phyloP scores from a whole-genome alignment of 2,329 filamentous ascomycete genomes.

The Remersonia thermophila region DNA sequence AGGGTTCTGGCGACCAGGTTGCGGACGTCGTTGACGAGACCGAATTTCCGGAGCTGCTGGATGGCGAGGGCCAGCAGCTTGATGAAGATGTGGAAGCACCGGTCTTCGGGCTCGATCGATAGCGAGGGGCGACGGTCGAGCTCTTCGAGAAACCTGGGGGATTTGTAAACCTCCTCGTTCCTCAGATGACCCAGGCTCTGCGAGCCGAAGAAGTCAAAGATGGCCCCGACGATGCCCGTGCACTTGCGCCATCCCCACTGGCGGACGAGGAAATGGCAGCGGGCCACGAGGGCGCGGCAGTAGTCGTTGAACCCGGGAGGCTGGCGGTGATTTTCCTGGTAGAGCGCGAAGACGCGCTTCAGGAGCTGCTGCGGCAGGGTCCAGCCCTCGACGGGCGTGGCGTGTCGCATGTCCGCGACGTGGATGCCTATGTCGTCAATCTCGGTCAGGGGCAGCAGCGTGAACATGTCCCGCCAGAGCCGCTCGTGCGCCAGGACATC shows the following conservation, averaged over 20 bases:
- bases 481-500: conserved; percentile 40
- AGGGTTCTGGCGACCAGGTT: conserved; percentile 50
- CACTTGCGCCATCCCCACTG: conserved; percentile 55
- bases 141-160: conserved; percentile 48
- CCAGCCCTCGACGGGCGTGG: conserved; percentile 44
- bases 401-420: conserved; percentile 26
- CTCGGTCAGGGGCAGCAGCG: conserved; percentile 47
- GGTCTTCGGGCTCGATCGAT: conserved; percentile 40
- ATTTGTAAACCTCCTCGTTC: conserved; percentile 51
- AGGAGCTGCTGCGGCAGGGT: conserved; percentile 43
- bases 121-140: conserved; percentile 36
- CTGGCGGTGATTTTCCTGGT: conserved; percentile 42
- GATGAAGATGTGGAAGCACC: conserved; percentile 55
- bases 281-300: conserved; percentile 43
- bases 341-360: conserved; percentile 45
- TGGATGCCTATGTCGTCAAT: conserved; percentile 44
- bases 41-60: conserved; percentile 34
- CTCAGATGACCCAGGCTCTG: conserved; percentile 49
- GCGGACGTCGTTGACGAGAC: conserved; percentile 42
- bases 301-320: conserved; percentile 53
- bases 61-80: conserved; percentile 51
- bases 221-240: conserved; percentile 43
- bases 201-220: conserved; percentile 57
- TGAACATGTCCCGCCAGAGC: conserved; percentile 47
- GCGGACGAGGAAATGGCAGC: conserved; percentile 50